Evolutionary conservation across 23 red algal species (phyloP).

Genomic region (Cyanidium caldarium): DNA sequence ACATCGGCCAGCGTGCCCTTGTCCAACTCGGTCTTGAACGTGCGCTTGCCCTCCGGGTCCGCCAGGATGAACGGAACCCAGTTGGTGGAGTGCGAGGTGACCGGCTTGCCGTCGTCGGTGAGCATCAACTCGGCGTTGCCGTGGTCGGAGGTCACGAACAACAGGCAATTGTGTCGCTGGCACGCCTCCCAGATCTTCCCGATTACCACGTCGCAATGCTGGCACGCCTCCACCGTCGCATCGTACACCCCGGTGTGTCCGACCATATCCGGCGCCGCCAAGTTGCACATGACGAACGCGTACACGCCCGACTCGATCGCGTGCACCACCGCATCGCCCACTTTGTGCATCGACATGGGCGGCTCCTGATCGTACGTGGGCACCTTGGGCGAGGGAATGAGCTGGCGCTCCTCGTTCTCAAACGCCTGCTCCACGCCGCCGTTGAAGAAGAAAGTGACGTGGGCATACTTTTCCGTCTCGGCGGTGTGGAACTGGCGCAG

Average conservation of each 20-base stretch:
- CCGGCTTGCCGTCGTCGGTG: neutral
- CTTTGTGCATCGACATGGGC: constrained; percentile 40
- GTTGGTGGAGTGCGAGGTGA: constrained; percentile 3
- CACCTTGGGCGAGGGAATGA: constrained; percentile 49
- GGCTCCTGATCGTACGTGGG: constrained; percentile 26
- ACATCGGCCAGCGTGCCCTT: constrained; percentile 3
- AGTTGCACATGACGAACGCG: constrained; percentile 70
- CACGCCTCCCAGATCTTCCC: constrained; percentile 1
- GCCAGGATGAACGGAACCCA: constrained; percentile 2
- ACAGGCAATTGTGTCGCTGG: neutral
- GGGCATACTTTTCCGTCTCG: constrained; percentile 86
- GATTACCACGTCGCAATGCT: constrained; percentile 13
- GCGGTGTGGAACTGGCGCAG: constrained; percentile 42
- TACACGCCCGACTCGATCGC: constrained; percentile 53
- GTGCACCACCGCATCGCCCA: constrained; percentile 44
- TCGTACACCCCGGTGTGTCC: constrained; percentile 66
- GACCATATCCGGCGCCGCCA: constrained; percentile 71
- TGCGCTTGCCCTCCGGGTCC: neutral
- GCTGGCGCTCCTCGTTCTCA: constrained; percentile 51
- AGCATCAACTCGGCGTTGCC: constrained; percentile 77
- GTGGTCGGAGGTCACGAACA: constrained; percentile 66
- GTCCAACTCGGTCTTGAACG: neutral
- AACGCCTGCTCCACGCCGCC: constrained; percentile 67
- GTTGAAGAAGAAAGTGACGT: constrained; percentile 94
- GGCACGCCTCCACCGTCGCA: constrained; percentile 55